phyloP scores from a whole-genome alignment of 768 basidiomycete species.

The Lentinula raphanica region DNA sequence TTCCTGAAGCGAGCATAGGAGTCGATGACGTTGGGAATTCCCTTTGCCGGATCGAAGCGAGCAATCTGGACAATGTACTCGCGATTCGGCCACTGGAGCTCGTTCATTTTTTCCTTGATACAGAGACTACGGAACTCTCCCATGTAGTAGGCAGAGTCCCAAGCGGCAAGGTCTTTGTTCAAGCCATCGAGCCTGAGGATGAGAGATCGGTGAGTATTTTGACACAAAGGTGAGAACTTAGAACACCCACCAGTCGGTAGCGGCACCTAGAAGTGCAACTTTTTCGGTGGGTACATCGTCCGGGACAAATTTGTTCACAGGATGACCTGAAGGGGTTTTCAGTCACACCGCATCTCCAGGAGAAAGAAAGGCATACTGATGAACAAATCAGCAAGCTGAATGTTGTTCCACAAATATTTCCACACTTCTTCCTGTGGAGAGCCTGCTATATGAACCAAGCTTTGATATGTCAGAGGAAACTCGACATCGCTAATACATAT shows the following conservation, averaged over 20 bases:
- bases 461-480: neutral
- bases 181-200: slow-evolving; percentile 77
- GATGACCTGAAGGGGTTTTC: slow-evolving; percentile 52
- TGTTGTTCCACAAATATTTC: slow-evolving; percentile 93
- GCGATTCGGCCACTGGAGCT: slow-evolving; percentile 72
- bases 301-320: slow-evolving; percentile 92
- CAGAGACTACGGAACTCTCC: slow-evolving; percentile 79
- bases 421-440: slow-evolving; percentile 90
- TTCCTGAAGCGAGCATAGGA: slow-evolving; percentile 82
- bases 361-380: slow-evolving; percentile 49
- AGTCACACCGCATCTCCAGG: neutral
- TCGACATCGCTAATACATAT: neutral
- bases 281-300: slow-evolving; percentile 72
- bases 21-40: slow-evolving; percentile 80
- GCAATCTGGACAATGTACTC: slow-evolving; percentile 90
- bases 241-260: slow-evolving; percentile 71
- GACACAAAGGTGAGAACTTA: slow-evolving; percentile 6
- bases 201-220: neutral
- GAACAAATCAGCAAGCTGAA: slow-evolving; percentile 85
- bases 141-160: slow-evolving; percentile 89
- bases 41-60: slow-evolving; percentile 74
- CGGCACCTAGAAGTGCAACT: slow-evolving; percentile 71
- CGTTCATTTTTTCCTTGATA: slow-evolving; percentile 73
- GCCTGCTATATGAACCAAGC: slow-evolving; percentile 65
- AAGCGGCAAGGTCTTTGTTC: slow-evolving; percentile 79